A percentile compares a stretch with the other conserved stretches of the same genome.
Conservation (phyloP, 306 rosid genomes). For the Rosa rugosa region DNA sequence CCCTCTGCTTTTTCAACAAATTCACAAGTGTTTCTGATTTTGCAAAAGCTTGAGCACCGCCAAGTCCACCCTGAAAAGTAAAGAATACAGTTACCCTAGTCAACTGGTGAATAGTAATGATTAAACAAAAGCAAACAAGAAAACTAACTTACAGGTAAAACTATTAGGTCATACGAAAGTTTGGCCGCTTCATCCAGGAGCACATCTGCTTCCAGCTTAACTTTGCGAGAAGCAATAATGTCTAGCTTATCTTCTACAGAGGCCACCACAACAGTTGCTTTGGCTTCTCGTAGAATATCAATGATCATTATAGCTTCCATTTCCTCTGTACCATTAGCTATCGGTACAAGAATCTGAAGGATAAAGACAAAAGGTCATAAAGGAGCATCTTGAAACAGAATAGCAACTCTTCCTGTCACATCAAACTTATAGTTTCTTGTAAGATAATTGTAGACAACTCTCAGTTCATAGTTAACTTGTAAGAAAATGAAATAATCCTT, state of each 20-base stretch:
- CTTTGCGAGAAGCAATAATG: constrained; percentile 70
- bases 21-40: constrained; percentile 69
- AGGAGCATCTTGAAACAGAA: background rate
- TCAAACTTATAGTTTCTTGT: background rate
- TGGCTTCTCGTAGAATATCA: constrained; percentile 74
- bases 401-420: background rate
- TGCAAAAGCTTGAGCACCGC: constrained; percentile 86
- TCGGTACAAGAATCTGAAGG: constrained; percentile 83
- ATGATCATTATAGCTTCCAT: constrained; percentile 88
- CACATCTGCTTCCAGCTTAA: constrained; percentile 80
- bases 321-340: constrained; percentile 89
- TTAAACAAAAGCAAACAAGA: background rate
- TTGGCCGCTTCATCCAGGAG: constrained; percentile 75
- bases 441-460: too few relatives aligned
- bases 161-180: constrained; percentile 71
- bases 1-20: constrained; percentile 71
- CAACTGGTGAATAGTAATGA: background rate
- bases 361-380: constrained; percentile 25
- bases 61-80: constrained; percentile 79
- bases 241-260: constrained; percentile 72
- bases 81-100: constrained; percentile 21
- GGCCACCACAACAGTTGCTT: constrained; percentile 86
- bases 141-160: constrained; percentile 68
- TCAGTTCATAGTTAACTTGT: background rate
- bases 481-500: background rate